These are phyloP conservation scores for Coemansia sp. DNA, from an alignment of 192 early-diverging fungal genomes.

Conservation along the genomic window DNA sequence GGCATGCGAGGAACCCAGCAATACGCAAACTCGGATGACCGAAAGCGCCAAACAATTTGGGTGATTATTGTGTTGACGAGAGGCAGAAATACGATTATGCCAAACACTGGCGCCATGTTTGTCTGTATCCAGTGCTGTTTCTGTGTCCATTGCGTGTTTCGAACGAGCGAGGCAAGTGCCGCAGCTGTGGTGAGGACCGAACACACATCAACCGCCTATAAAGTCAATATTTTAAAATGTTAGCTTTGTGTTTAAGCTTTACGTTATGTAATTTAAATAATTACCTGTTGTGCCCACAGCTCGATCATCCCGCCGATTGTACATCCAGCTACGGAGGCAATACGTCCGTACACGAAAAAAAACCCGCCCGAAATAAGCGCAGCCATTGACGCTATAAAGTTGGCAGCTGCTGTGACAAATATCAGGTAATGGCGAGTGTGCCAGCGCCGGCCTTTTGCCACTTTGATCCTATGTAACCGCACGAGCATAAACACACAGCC, in stretches of 20 bases:
- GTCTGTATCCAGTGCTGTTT: conserved; percentile 44
- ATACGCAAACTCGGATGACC: conserved; percentile 42
- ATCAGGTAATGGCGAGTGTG: conserved; percentile 33
- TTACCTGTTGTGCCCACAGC: conserved; percentile 44
- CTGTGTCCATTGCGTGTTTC: conserved; percentile 17
- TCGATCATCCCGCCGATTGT: conserved; percentile 46
- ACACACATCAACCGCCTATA: conserved; percentile 33
- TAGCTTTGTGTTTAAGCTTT: neutral
- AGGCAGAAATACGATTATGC: conserved; percentile 33
- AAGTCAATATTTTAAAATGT: neutral
- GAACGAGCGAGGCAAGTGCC: conserved; percentile 21
- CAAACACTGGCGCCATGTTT: conserved; percentile 36
- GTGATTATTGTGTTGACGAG: conserved; percentile 24
- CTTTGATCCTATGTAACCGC: conserved; percentile 5
- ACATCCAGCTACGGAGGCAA: conserved; percentile 27
- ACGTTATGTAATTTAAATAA: neutral
- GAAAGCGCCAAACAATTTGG: conserved; percentile 49
- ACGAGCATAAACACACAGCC: conserved; percentile 22
- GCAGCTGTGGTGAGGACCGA: conserved; percentile 29
- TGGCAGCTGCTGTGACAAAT: conserved; percentile 9
- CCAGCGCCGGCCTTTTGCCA: conserved; percentile 11
- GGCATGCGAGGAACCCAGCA: conserved; percentile 53
- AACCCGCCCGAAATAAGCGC: conserved; percentile 31
- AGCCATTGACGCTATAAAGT: conserved; percentile 14
- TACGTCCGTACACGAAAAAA: conserved; percentile 36